Evolutionary conservation across 208 protist genomes (phyloP), one percentile per base, ranked within the genome.

Genomic region (Leptomonas seymouri): DNA sequence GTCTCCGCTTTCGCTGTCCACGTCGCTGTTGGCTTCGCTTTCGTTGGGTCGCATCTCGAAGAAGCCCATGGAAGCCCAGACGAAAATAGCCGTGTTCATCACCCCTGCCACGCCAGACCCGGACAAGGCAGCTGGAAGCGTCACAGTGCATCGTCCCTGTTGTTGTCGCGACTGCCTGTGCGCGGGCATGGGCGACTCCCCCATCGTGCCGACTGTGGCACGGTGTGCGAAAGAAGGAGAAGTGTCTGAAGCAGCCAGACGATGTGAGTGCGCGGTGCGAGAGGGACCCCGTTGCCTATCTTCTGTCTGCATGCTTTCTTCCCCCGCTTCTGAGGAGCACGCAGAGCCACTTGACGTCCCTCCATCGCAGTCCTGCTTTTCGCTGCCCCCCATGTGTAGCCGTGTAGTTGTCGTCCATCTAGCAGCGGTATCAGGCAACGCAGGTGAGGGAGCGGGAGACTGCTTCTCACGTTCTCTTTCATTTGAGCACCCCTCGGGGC

Each of bases 31-130:
- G 12, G 1, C 15, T 14, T 28, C 50, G 5, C 36, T 45, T 31
- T 76, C 76, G 23, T 12, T n/a, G 23, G 54, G 30, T 12, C 58
- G 74, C 55, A 80, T 62, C 18, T 70, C 67, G 31, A 88, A 82
- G 67, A 91, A 81, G 3, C 86, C 86, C 30, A 91, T 75, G 5
- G 65, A 46, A 0, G 67, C 83, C 86, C 86, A 91, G 23, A 89
- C 70, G 28, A 72, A 45, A 8, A 74, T 58, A 23, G 81, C 78
- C 46, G 71, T 73, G 53, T 67, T 23, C 65, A 78, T 74, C 46
- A 91, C 54, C 15, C 68, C 77, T 7, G 57, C 53, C 16, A 89
- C 69, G 30, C 84, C 84, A 11, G 46, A 39, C 20, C 46, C 53
- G 15, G 78, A 78, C 8, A 71, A 48, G 1, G 39, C 20, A 5